Evolutionary conservation across 1,139 yeast species (phyloP).

Genomic region (Diutina rugosa): DNA sequence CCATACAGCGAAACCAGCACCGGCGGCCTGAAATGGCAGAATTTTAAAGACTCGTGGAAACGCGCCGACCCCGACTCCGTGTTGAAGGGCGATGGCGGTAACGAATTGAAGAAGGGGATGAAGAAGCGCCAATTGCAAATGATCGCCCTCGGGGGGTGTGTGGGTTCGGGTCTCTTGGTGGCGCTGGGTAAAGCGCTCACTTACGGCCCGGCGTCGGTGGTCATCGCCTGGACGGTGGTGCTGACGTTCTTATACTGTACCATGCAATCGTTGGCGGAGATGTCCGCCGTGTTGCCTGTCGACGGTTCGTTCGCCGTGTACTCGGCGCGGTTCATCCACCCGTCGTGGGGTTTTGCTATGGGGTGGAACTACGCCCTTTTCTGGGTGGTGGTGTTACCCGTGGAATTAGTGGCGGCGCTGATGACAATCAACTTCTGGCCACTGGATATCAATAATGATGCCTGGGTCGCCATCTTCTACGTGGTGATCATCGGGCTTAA

Average conservation of each 20-base stretch:
- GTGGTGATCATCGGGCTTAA: conserved; percentile 42
- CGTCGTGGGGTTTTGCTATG: conserved; percentile 66
- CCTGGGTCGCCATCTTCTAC: conserved; percentile 56
- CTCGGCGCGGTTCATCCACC: conserved; percentile 52
- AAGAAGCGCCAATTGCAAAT: conserved; percentile 3
- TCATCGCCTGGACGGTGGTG: conserved; percentile 31
- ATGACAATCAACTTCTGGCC: conserved; percentile 60
- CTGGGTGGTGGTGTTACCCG: conserved; percentile 59
- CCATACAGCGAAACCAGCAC: background rate
- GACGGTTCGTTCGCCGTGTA: conserved; percentile 63
- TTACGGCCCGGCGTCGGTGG: conserved; percentile 24
- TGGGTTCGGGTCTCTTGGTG: conserved; percentile 9
- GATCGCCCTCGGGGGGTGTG: conserved; percentile 13
- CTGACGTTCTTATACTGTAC: conserved; percentile 43
- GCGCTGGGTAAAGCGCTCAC: conserved; percentile 15
- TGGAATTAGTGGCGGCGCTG: conserved; percentile 63
- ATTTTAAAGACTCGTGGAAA: background rate
- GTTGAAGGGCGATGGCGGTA: background rate
- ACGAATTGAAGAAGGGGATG: conserved; percentile 2
- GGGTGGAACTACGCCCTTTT: conserved; percentile 60
- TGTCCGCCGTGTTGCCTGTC: conserved; percentile 55
- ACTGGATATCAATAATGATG: conserved; percentile 41
- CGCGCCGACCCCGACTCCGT: background rate
- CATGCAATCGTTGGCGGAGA: conserved; percentile 57
- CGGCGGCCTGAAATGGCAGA: background rate